Evolutionary conservation across 2,329 filamentous ascomycete genomes (phyloP), one percentile per base, ranked within the genome.

Genomic region (Colletotrichum sp.): DNA sequence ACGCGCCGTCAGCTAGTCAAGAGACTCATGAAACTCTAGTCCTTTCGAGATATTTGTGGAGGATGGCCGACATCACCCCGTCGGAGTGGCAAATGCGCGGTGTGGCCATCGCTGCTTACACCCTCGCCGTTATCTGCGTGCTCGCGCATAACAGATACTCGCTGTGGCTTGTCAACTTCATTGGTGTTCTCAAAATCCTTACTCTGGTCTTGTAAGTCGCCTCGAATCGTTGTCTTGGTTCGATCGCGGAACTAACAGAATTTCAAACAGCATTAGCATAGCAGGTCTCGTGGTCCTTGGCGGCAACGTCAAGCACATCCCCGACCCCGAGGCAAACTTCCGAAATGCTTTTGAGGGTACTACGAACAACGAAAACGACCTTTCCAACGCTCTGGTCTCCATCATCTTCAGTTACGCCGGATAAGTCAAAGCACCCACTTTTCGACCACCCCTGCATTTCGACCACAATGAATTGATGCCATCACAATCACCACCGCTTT

Each of bases 31-130:
- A 24, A 8, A 5, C 4, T 29, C 24, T 69, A 87, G 91, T 93
- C 0, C 80, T 93, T 31, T 89, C 92, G 0, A 84, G 88, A 51
- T 94, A 94, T 76, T 79, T 93, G 0, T 94, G 90, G 81, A 86
- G 86, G 11, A 90, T 91, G 57, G 87, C 84, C 1, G 89, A 86
- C 0, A 79, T 83, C 1, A 81, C 80, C 0, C 88, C 90, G 0
- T 87, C 87, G 0, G 82, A 85, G n/a, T 94, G 92, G 93, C 85
- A 93, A 77, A 80, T 89, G 66, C 93, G 93, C 78, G 93, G 92
- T 2, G 88, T 93, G 4, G 92, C 92, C 0, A 82, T 93, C 29
- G 91, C 90, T 2, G 89, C 87, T 1, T 93, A 93, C 77, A 92
- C 89, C 0, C 78, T 91, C 0, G 90, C 91, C 5, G 84, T 88